phyloP scores from a whole-genome alignment of 345 rosid genomes.

The Lepidium sativum region DNA sequence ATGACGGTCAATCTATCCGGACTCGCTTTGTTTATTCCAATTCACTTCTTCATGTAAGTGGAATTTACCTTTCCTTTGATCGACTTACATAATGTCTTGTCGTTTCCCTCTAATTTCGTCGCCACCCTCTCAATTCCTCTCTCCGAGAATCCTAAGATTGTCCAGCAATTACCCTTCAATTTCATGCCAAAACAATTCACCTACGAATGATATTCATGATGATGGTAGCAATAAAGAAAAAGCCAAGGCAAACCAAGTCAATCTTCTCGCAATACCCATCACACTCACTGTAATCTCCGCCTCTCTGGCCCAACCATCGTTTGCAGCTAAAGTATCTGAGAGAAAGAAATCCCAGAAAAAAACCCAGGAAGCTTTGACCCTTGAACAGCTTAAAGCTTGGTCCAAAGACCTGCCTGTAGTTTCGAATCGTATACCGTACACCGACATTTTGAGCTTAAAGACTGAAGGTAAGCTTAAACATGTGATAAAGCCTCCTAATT shows the following conservation, averaged over 20 bases:
- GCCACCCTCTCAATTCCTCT: constrained; percentile 15
- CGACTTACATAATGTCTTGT: constrained; percentile 32
- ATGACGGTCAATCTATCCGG: constrained; percentile 21
- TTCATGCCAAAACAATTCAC: constrained; percentile 32
- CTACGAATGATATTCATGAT: neutral
- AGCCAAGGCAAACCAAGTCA: constrained; percentile 26
- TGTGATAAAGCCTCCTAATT: constrained; percentile 57
- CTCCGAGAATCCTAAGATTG: constrained; percentile 13
- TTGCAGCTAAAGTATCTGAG: constrained; percentile 37
- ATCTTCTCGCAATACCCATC: constrained; percentile 49
- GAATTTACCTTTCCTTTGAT: neutral
- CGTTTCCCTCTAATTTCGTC: constrained; percentile 37
- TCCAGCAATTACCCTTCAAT: constrained; percentile 20
- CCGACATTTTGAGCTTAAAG: constrained; percentile 52
- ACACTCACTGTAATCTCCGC: constrained; percentile 63
- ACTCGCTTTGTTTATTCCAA: neutral
- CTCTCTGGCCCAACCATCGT: constrained; percentile 39
- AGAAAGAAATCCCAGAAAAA: constrained; percentile 51
- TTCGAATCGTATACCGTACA: constrained; percentile 57
- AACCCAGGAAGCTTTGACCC: constrained; percentile 47
- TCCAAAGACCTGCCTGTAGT: constrained; percentile 60
- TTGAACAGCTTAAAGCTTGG: constrained; percentile 76
- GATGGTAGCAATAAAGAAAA: constrained; percentile 20
- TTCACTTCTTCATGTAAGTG: constrained; percentile 32
- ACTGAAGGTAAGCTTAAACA: constrained; percentile 63